Percentiles rank a stretch among this genome's conserved stretches.
Evolutionary conservation across 129 eudicot species (phyloP).

Genomic region (Rutidosis leptorrhynchoides): DNA sequence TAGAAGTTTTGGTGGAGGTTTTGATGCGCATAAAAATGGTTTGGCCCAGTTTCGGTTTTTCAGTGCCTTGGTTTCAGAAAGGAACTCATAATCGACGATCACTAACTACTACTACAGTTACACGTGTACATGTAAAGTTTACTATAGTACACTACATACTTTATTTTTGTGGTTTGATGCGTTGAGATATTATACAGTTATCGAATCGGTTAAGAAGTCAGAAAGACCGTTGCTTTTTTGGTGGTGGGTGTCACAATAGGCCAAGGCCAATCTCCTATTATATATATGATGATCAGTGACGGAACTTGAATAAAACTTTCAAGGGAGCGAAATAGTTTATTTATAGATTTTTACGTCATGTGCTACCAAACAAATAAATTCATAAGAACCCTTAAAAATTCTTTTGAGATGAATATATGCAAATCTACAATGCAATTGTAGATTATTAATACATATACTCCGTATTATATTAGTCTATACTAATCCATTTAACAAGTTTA

Average conservation of each 20-base stretch:
- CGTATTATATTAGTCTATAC: no score
- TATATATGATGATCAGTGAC: no score
- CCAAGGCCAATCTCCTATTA: neutral
- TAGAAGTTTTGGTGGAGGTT: neutral
- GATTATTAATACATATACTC: no score
- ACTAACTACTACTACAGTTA: neutral
- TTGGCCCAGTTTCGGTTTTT: neutral
- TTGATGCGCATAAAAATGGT: neutral
- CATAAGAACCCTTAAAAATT: no score
- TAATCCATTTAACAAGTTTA: no score
- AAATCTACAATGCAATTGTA: no score
- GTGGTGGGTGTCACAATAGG: neutral
- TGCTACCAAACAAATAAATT: no score
- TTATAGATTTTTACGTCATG: no score
- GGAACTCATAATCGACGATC: neutral
- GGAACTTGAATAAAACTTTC: no score
- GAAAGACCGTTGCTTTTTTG: constrained; percentile 4
- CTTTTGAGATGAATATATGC: no score
- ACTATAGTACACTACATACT: neutral
- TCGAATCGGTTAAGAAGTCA: neutral
- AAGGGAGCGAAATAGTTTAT: no score
- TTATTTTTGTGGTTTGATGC: neutral
- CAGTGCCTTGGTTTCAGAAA: neutral
- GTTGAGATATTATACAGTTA: neutral
- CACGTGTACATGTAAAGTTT: neutral